Evolutionary conservation across 495 filamentous ascomycete species (phyloP).

Genomic region (Aspergillus ellipticus): DNA sequence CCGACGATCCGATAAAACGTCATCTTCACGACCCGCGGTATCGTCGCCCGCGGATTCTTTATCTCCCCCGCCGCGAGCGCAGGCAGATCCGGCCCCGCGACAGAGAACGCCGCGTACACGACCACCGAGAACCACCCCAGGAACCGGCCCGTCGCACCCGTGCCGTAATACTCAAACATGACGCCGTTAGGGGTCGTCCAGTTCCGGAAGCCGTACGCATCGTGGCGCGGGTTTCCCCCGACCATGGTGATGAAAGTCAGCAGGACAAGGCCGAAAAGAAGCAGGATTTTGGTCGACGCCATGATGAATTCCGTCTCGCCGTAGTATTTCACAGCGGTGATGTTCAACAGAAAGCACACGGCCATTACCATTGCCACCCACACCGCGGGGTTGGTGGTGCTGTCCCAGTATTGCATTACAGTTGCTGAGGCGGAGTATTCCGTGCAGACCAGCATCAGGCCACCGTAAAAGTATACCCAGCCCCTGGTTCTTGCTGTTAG

Average conservation of each 20-base stretch:
- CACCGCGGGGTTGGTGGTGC: constrained; percentile 46
- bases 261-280: constrained; percentile 65
- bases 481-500: constrained; percentile 27
- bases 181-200: constrained; percentile 53
- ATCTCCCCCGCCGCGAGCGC: constrained; percentile 81
- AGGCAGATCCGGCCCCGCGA: constrained; percentile 62
- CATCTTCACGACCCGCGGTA: constrained; percentile 74
- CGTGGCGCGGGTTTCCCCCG: constrained; percentile 60
- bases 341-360: constrained; percentile 61
- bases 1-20: constrained; percentile 81
- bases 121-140: constrained; percentile 42
- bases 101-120: constrained; percentile 44
- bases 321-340: constrained; percentile 65
- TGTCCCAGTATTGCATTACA: constrained; percentile 69
- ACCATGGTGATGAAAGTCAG: constrained; percentile 67
- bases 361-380: constrained; percentile 70
- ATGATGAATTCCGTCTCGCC: constrained; percentile 75
- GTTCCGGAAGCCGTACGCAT: constrained; percentile 64
- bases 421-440: constrained; percentile 67
- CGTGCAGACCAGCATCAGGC: constrained; percentile 51
- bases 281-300: constrained; percentile 69
- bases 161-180: constrained; percentile 31
- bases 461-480: constrained; percentile 36
- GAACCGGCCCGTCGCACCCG: constrained; percentile 34
- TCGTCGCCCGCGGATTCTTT: constrained; percentile 66